Conservation (phyloP, 768 basidiomycete species). For the Boletus reticuloceps region DNA sequence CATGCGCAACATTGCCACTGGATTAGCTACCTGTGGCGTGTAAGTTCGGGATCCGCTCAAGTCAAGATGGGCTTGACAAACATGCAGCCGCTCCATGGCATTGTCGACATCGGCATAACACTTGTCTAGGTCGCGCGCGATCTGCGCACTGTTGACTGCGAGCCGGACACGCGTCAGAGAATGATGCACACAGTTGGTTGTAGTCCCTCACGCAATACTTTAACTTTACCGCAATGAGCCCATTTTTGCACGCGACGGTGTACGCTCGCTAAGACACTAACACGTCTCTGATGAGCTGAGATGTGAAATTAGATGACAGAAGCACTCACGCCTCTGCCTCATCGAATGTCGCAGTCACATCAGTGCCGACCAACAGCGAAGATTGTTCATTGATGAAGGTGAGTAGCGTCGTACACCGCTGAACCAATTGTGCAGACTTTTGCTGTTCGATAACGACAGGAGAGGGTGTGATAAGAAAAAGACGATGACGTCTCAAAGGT, state of each 20-base stretch:
- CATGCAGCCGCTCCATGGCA: slow-evolving; percentile 44
- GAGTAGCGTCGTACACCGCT: slow-evolving; percentile 41
- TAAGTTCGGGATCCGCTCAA: not conserved
- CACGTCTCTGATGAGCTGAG: not conserved
- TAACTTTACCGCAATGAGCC: slow-evolving; percentile 37
- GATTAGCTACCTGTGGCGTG: slow-evolving; percentile 19
- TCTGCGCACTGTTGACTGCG: slow-evolving; percentile 45
- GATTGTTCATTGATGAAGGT: slow-evolving; percentile 40
- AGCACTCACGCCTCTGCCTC: slow-evolving; percentile 42
- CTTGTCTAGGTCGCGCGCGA: slow-evolving; percentile 43
- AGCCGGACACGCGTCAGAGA: slow-evolving; percentile 2
- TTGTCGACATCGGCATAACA: slow-evolving; percentile 42
- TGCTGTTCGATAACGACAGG: slow-evolving; percentile 28
- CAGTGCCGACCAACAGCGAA: slow-evolving; percentile 38
- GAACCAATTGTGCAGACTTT: slow-evolving; percentile 41
- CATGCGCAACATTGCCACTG: slow-evolving; percentile 26
- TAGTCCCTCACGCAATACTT: slow-evolving; percentile 37
- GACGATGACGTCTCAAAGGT: not conserved
- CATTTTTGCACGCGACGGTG: slow-evolving; percentile 38
- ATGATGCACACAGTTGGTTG: not conserved
- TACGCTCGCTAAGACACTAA: slow-evolving; percentile 43
- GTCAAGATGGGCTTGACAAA: slow-evolving; percentile 18
- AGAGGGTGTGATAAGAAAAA: not conserved
- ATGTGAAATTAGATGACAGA: not conserved
- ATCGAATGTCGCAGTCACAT: slow-evolving; percentile 39